Evolutionary conservation across 345 rosid species (phyloP), one percentile per base, ranked within the genome.

Genomic region (Stellera chamaejasme): DNA sequence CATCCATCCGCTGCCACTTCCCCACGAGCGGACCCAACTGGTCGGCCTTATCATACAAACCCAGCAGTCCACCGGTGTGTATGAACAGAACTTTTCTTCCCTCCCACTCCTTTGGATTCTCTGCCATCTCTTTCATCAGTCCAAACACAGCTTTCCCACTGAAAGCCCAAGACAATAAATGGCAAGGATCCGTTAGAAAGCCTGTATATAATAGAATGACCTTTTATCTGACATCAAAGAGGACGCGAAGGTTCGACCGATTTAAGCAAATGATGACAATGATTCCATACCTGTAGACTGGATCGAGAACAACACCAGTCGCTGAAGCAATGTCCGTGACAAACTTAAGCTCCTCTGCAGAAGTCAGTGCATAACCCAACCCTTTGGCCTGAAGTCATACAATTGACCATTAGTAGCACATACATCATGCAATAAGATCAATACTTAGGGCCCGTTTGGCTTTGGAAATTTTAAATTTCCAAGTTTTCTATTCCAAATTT

Each of bases 91-190:
- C 66, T 69, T 79, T 88, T 64, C 81, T 81, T 53, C 93, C 95
- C 56, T 88, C 93, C 96, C 93, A 88, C 23, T 65, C 77, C 65
- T 64, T 71, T 26, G 93, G 91, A 74, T 86, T 82, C 59, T 81
- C 82, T 15, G 58, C 69, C 84, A 86, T 92, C 65, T 84, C 96
- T 55, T 78, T 80, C 76, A 84, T 46, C 94, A 88, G 71, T 55
- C 82, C 75, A 14, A 81, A 92, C 4, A 64, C 87, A 78, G 97
- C 94, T 80, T 92, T 92, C 50, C 98, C 98, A 50, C 98, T 88
- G 48, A 52, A 65, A 14, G 42, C 45, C 27, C 13, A 23, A 41
- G 60, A 43, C 10, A 50, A 11, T 54, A 54, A 39, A 43, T 19
- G 23, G 23, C 5, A 0, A 32, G 39, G 0, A 32, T 4, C 39